phyloP scores from a whole-genome alignment of 176 grass and related monocot species.

The Triticum turgidum region DNA sequence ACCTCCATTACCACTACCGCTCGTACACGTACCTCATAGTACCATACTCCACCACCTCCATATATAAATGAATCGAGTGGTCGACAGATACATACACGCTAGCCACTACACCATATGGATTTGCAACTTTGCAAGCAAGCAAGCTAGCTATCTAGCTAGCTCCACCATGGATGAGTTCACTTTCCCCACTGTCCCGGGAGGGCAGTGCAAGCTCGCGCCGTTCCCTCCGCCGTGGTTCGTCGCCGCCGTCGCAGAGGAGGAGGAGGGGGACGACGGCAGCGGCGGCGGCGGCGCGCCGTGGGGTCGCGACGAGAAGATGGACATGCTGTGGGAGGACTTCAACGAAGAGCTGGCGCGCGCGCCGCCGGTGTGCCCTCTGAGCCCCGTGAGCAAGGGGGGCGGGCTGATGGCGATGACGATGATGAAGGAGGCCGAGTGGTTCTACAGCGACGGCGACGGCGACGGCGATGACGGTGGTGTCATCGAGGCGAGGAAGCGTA shows the following conservation, averaged over 20 bases:
- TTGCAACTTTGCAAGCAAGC: slow-evolving; percentile 1
- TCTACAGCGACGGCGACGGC: background rate
- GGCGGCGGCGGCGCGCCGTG: background rate
- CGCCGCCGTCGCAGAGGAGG: background rate
- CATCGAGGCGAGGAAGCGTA: background rate
- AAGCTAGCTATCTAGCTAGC: background rate
- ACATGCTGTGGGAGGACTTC: slow-evolving; percentile 97
- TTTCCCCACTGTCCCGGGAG: slow-evolving; percentile 49
- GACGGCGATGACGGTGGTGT: background rate
- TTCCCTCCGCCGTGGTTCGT: slow-evolving; percentile 29
- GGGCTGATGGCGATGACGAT: slow-evolving; percentile 16
- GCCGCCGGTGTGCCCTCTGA: slow-evolving; percentile 53
- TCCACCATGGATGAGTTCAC: slow-evolving; percentile 78
- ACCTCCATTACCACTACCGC: slow-evolving; percentile 10
- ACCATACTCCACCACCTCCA: background rate
- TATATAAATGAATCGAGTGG: background rate
- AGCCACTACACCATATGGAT: slow-evolving; percentile 14
- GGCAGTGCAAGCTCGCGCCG: slow-evolving; percentile 21
- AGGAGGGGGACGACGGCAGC: background rate
- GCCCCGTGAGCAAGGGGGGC: slow-evolving; percentile 24
- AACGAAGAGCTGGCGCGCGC: slow-evolving; percentile 69
- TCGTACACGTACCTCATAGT: background rate
- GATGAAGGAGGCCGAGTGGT: slow-evolving; percentile 29
- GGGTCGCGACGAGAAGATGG: slow-evolving; percentile 71
- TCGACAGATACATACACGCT: background rate